Evolutionary conservation across 164 flowering plant species (phyloP).

Genomic region (Annona squamosa): DNA sequence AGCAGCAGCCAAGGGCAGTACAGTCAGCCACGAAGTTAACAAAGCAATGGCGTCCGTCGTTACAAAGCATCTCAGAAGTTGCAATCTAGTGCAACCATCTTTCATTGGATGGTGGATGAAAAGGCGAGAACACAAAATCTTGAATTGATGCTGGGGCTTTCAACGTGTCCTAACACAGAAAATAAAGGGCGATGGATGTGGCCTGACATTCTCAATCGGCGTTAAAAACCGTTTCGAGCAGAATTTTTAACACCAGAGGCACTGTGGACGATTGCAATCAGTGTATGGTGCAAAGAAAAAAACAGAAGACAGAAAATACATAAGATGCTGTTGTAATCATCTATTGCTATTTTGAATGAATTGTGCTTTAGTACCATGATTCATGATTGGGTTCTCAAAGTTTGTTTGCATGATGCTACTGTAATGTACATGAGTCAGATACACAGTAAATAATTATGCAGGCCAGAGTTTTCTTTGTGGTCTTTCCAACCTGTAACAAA

Average conservation of each 20-base stretch:
- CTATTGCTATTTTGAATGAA: neutral
- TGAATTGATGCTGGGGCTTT: neutral
- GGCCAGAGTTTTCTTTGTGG: neutral
- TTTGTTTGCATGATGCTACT: neutral
- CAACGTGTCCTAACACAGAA: neutral
- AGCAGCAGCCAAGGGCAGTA: constrained; percentile 35
- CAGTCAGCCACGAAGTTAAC: constrained; percentile 40
- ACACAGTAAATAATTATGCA: neutral
- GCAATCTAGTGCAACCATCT: constrained; percentile 2
- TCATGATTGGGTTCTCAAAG: neutral
- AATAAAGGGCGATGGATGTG: neutral
- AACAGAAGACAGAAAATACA: neutral
- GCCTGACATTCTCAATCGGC: neutral
- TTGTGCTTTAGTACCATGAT: neutral
- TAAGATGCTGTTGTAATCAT: constrained; percentile 3
- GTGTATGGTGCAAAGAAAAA: neutral
- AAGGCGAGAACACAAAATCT: neutral
- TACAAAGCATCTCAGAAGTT: constrained; percentile 88
- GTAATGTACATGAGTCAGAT: neutral
- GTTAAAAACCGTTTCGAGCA: neutral
- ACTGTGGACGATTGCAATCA: constrained; percentile 3
- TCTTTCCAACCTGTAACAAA: neutral
- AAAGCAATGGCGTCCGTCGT: constrained; percentile 79
- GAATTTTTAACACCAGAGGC: neutral
- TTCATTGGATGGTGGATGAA: neutral